Conservation (phyloP, 1,284 basidiomycete species). For the Moniliella sp. region DNA sequence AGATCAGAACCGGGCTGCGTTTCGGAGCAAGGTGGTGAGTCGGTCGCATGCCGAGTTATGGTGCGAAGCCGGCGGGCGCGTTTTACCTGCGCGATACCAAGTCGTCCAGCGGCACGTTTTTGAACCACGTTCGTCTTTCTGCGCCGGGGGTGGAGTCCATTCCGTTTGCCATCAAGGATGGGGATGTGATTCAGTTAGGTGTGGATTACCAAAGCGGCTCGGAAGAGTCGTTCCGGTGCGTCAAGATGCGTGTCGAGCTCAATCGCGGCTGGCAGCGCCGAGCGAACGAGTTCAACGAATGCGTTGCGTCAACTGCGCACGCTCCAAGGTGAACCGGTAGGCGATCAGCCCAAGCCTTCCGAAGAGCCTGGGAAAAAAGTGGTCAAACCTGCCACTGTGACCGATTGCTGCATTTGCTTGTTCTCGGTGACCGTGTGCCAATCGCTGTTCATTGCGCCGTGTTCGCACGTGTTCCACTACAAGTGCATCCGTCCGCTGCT, state of each 20-base stretch:
- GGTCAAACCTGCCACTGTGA: no score
- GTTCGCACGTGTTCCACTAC: constrained; percentile 86
- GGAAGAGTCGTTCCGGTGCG: constrained; percentile 90
- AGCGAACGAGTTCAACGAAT: constrained; percentile 76
- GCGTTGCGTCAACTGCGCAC: constrained; percentile 60
- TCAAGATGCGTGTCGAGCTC: constrained; percentile 78
- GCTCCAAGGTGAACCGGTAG: no score
- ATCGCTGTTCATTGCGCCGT: constrained; percentile 69
- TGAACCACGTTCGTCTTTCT: constrained; percentile 77
- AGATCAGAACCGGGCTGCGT: constrained; percentile 44
- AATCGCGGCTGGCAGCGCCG: constrained; percentile 62
- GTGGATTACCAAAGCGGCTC: constrained; percentile 94
- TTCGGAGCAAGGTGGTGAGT: constrained; percentile 86
- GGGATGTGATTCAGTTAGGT: constrained; percentile 80
- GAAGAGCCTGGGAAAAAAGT: no score
- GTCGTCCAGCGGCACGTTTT: constrained; percentile 71
- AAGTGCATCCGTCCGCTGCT: constrained; percentile 87
- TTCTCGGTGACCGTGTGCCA: constrained; percentile 84
- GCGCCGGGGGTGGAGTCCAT: constrained; percentile 55
- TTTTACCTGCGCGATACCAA: constrained; percentile 83
- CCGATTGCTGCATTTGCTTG: constrained; percentile 39
- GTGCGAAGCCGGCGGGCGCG: constrained; percentile 44
- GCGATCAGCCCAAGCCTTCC: no score
- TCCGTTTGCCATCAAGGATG: constrained; percentile 64
- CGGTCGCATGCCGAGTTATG: constrained; percentile 85